A percentile compares a stretch with the other conserved stretches of the same genome.
Conservation (phyloP, 345 rosid species). For the Lumnitzera littorea region DNA sequence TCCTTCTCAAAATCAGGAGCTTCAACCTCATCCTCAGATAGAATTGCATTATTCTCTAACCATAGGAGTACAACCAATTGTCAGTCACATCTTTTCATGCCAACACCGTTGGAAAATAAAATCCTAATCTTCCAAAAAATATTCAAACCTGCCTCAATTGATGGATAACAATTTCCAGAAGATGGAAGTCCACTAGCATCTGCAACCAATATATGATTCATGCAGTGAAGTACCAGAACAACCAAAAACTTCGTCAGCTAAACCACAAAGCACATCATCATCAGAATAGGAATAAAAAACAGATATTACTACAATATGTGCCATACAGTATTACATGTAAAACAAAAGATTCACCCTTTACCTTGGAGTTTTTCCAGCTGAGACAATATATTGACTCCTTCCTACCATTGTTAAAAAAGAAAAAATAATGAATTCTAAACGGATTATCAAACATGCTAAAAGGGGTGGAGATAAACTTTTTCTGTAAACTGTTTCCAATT, state of each 20-base stretch:
- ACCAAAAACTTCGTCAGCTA: no score
- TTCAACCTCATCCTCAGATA: slow-evolving; percentile 45
- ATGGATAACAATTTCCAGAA: background rate
- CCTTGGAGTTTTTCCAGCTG: slow-evolving; percentile 62
- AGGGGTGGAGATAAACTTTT: no score
- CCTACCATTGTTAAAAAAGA: slow-evolving; percentile 25
- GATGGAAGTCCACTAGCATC: slow-evolving; percentile 7
- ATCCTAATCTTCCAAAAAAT: background rate
- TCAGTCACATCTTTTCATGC: background rate
- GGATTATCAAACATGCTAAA: background rate
- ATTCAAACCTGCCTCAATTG: slow-evolving; percentile 7
- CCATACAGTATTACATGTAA: background rate
- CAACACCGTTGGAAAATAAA: background rate
- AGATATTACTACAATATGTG: no score
- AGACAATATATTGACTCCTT: slow-evolving; percentile 49
- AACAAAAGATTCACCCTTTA: slow-evolving; percentile 6
- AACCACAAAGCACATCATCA: no score
- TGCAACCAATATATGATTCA: background rate
- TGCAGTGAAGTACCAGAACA: no score
- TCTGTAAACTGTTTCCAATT: no score
- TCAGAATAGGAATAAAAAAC: no score
- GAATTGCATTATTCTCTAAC: slow-evolving; percentile 20
- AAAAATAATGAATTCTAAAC: background rate
- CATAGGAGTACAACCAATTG: slow-evolving; percentile 6
- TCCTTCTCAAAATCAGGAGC: slow-evolving; percentile 49